phyloP scores from a whole-genome alignment of 306 rosid genomes.

The Vigna reflexopilosa region DNA sequence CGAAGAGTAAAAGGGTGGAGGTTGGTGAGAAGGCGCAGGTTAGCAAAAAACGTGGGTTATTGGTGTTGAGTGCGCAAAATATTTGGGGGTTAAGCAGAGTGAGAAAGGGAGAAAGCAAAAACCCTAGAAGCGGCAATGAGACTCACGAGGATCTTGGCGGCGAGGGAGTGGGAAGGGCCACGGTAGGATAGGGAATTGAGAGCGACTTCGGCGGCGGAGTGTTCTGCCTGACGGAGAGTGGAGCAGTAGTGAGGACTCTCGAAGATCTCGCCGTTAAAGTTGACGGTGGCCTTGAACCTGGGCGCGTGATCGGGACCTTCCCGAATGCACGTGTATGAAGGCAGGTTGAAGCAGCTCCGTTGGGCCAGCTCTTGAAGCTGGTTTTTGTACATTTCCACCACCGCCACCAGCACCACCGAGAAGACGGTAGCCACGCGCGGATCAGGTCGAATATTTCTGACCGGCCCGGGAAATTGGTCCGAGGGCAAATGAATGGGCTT shows the following conservation, averaged over 20 bases:
- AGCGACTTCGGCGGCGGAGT: conserved; percentile 98
- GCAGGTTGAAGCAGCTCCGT: conserved; percentile 96
- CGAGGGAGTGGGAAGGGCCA: conserved; percentile 92
- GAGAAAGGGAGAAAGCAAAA: not conserved
- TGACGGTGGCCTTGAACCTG: conserved; percentile 91
- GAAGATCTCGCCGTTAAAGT: conserved; percentile 96
- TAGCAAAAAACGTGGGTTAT: conserved; percentile 39
- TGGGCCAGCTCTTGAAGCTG: conserved; percentile 99
- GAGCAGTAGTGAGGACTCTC: conserved; percentile 87
- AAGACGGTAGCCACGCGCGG: not conserved
- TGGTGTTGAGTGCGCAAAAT: not conserved
- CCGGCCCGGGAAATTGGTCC: not conserved
- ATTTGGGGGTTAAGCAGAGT: not conserved
- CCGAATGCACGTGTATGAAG: conserved; percentile 88
- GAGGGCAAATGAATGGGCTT: not conserved
- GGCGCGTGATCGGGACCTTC: conserved; percentile 99
- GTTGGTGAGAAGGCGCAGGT: not conserved
- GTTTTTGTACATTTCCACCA: conserved; percentile 87
- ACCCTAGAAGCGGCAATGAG: conserved; percentile 46
- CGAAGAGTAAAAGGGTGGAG: not conserved
- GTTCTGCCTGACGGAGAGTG: conserved; percentile 97
- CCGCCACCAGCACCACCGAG: not conserved
- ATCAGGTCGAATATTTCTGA: not conserved
- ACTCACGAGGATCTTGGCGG: conserved; percentile 88
- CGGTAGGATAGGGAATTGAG: conserved; percentile 87